Evolutionary conservation across 148 eudicot species (phyloP), one percentile per base, ranked within the genome.

Genomic region (Suaeda aralocaspica): DNA sequence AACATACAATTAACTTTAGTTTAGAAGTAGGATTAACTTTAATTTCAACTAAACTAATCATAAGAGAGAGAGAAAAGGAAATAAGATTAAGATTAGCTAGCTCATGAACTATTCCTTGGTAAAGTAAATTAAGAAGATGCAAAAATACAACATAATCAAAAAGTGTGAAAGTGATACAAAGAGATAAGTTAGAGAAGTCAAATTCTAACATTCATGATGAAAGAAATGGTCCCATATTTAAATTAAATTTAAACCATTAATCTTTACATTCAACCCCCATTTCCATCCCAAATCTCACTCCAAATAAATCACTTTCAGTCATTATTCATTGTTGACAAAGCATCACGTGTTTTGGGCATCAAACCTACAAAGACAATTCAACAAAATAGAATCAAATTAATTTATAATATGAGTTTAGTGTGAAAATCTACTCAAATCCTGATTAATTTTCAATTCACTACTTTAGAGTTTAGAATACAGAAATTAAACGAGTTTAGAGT

Each of bases 221-320:
- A 2, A 36, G 39, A 51, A n/a, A 12, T 36, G 62, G 62, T 56
- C 45, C 62, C 72, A 58, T 25, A 19, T 60, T 56, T 6, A 30
- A 60, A 33, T 8, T 4, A 49, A 65, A 45, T 42, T 42, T 65
- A 68, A 44, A 62, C 72, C 49, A 52, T 36, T 53, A 15, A 28
- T 2, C 10, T 9, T 67, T 9, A 50, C 59, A 67, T 68, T 30
- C 72, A 68, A 42, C 62, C 62, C 72, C 72, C 55, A 52, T 68
- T 33, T 39, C 72, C 72, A 55, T 55, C 50, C 59, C 34, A 53
- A 22, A 34, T 68, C 72, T 6, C 62, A 34, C 33, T 68, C 72
- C 16, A 68, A 5, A 39, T 24, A 28, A 36, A 25, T 52, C 59
- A 30, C 41, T 52, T 68, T 68, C 71, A 52, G 9, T 67, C 59